Base-by-base conservation (phyloP, 2,329 filamentous ascomycete species). In the Fusarium sp. region DNA sequence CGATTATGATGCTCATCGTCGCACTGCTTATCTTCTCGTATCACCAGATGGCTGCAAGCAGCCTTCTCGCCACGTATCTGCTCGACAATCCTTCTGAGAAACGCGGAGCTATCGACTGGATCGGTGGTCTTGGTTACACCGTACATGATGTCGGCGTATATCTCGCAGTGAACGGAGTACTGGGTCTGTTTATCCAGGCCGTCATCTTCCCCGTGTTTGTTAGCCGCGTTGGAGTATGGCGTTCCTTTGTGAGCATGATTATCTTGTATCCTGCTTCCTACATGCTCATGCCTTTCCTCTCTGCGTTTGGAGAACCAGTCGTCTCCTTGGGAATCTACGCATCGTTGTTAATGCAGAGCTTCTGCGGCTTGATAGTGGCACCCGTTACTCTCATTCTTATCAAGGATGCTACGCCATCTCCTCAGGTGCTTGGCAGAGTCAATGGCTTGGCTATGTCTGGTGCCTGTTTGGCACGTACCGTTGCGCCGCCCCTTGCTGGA, bases 111-210 rank as follows among this genome's bases (percentile, higher is more conserved):
- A 75, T 85, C 14, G 84, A 85, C 64, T 73, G 89, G 15, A 80
- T 87, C 1, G 92, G 92, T 51, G 92, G 92, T 9, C 84, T 94
- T 6, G 92, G 91, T 4, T 85, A 92, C 54, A 89, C 87, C 4
- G 90, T 90, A 5, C 89, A 91, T 76, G 87, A 91, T 42, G 91
- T 93, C 20, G 92, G 92, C 20, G 80, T 91, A 28, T 92, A 93
- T 75, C 87, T 94, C 82, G 89, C 90, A 7, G 82, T 92, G 58
- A 93, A 94, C 74, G 93, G 92, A 6, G 82, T 92, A 70, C 90
- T 95, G 63, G 92, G 92, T 1, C 87, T 95, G 2, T 85, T 92
- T 75, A 91, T 95, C 49, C 93, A 95, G 81, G 93, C 88, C 3
- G 81, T 94, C 51, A 84, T 95, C 36, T 94, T 94, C 77, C 92